Conservation (phyloP, 2,329 filamentous ascomycete species). For the Thyridium curvatum region DNA sequence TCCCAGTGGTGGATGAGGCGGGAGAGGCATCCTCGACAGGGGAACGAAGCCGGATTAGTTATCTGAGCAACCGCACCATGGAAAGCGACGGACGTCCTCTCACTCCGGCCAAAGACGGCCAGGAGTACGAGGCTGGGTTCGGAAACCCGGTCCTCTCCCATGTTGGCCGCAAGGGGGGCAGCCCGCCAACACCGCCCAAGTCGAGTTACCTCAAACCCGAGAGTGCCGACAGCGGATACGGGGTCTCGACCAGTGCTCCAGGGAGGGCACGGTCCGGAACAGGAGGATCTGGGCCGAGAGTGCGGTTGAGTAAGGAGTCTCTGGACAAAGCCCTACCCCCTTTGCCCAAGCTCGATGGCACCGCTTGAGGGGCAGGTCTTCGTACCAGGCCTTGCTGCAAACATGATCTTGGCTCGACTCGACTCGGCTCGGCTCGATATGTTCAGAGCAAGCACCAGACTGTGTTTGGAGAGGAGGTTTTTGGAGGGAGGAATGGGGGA, state of each 20-base stretch:
- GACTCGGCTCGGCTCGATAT: too few species aligned
- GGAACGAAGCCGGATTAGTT: constrained; percentile 41
- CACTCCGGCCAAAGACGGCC: constrained; percentile 35
- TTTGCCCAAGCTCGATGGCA: constrained; percentile 30
- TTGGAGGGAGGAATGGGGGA: not conserved
- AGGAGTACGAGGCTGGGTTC: constrained; percentile 20
- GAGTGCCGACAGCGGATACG: constrained; percentile 42
- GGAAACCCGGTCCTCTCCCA: constrained; percentile 23
- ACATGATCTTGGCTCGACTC: too few species aligned
- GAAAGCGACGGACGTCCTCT: constrained; percentile 27
- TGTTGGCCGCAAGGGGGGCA: constrained; percentile 20
- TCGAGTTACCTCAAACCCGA: constrained; percentile 31
- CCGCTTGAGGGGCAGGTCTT: constrained; percentile 1
- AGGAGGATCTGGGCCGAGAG: constrained; percentile 17
- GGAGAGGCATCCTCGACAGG: constrained; percentile 67
- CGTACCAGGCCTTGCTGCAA: too few species aligned
- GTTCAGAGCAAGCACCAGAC: constrained; percentile 7
- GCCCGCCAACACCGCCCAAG: constrained; percentile 42
- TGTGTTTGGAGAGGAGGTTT: constrained; percentile 3
- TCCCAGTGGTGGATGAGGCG: constrained; percentile 89
- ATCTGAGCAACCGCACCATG: constrained; percentile 24
- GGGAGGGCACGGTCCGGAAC: constrained; percentile 17
- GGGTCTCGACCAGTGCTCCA: constrained; percentile 18
- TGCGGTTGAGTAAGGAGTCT: constrained; percentile 46
- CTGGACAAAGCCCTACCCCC: constrained; percentile 56